These are phyloP conservation scores for Leccinum subtestaceum DNA, from an alignment of 768 basidiomycete species.

Conservation along the genomic window DNA sequence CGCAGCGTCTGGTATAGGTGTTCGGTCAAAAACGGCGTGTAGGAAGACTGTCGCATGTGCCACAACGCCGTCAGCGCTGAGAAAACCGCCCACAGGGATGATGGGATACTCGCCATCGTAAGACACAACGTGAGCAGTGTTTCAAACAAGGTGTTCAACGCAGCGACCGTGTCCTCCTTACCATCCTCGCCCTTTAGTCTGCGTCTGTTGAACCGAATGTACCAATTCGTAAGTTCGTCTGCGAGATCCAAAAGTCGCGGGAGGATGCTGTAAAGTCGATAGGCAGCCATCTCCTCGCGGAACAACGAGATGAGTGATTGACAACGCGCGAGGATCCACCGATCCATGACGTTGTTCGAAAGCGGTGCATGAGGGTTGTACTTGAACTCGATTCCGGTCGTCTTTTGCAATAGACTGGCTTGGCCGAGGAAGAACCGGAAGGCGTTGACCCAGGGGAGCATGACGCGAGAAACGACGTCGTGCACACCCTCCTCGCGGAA, in stretches of 20 bases:
- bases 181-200: conserved; percentile 95
- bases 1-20: conserved; percentile 91
- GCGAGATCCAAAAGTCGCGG: conserved; percentile 88
- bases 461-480: conserved; percentile 93
- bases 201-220: conserved; percentile 97
- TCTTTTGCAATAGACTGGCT: conserved; percentile 81
- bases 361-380: conserved; percentile 83
- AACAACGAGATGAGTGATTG: conserved; percentile 94
- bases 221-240: conserved; percentile 98
- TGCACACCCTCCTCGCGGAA: conserved; percentile 98
- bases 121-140: conserved; percentile 90
- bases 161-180: conserved; percentile 80
- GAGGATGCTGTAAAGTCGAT: conserved; percentile 95
- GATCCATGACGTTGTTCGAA: conserved; percentile 94
- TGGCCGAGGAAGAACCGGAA: conserved; percentile 99
- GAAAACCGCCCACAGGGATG: background rate
- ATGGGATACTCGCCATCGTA: conserved; percentile 71
- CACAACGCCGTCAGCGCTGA: conserved; percentile 1
- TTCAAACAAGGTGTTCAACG: conserved; percentile 95
- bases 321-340: conserved; percentile 97
- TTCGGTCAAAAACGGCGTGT: conserved; percentile 97
- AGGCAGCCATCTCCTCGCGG: conserved; percentile 93
- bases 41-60: conserved; percentile 68
- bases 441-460: conserved; percentile 97
- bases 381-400: conserved; percentile 68